Evolutionary conservation across 192 early-diverging fungal genomes (phyloP).

Genomic region (Piromyces finnis): DNA sequence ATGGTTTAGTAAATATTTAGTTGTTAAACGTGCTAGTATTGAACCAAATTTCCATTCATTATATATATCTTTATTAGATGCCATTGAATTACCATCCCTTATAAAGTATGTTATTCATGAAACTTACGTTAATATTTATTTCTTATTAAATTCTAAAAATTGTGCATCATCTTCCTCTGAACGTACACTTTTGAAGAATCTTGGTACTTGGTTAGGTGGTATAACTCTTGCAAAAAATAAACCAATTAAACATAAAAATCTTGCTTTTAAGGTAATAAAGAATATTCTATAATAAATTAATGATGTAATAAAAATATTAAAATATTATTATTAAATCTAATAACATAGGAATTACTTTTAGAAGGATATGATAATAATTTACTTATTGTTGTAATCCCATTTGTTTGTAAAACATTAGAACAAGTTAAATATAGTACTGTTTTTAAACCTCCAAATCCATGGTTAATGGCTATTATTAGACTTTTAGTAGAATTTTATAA

Average conservation of each 20-base stretch:
- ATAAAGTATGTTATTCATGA: constrained; percentile 65
- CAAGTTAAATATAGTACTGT: constrained; percentile 67
- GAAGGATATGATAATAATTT: constrained; percentile 76
- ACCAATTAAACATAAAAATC: constrained; percentile 88
- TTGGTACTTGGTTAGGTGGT: constrained; percentile 94
- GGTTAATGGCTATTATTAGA: constrained; percentile 89
- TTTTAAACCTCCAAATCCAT: constrained; percentile 91
- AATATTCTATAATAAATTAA: too few relatives aligned
- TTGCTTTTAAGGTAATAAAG: constrained; percentile 65
- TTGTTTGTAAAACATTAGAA: constrained; percentile 93
- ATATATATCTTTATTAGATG: constrained; percentile 71
- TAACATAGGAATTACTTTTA: constrained; percentile 52
- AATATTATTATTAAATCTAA: too few relatives aligned
- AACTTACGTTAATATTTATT: constrained; percentile 70
- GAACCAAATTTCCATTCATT: constrained; percentile 94
- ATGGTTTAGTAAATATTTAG: constrained; percentile 92
- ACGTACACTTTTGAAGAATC: constrained; percentile 77
- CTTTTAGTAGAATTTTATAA: constrained; percentile 85
- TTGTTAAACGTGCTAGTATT: constrained; percentile 86
- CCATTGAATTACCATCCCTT: constrained; percentile 46
- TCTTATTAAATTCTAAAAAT: constrained; percentile 82
- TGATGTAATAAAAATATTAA: too few relatives aligned
- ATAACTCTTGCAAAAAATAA: constrained; percentile 88
- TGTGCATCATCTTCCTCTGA: constrained; percentile 80
- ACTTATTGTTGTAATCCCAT: constrained; percentile 91